Evolutionary conservation across 2,329 filamentous ascomycete species (phyloP).

Genomic region (Aphanocladium album): DNA sequence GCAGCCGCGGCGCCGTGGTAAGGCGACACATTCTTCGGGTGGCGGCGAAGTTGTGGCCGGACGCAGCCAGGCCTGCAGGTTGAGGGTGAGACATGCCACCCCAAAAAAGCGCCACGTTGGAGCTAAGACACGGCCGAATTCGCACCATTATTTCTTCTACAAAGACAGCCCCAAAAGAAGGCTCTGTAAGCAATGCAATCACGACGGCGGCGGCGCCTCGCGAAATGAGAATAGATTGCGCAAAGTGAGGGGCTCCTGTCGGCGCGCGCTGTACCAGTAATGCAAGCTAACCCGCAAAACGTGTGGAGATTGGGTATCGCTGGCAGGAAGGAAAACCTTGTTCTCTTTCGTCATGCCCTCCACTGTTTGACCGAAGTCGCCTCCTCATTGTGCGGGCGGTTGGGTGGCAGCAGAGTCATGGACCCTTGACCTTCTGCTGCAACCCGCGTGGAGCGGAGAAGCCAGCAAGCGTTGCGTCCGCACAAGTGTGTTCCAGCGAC

Average conservation of each 20-base stretch:
- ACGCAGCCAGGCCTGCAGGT: background rate
- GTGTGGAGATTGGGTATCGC: conserved; percentile 4
- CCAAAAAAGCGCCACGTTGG: background rate
- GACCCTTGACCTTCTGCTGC: background rate
- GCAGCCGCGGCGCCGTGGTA: background rate
- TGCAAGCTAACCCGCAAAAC: conserved; percentile 11
- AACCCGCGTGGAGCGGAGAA: background rate
- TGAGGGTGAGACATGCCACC: conserved; percentile 1
- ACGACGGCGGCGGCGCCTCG: background rate
- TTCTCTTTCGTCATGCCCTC: conserved; percentile 1
- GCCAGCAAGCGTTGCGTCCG: background rate
- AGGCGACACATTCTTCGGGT: background rate
- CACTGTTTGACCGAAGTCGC: conserved; percentile 10
- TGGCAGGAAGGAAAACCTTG: conserved; percentile 6
- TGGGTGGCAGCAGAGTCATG: background rate
- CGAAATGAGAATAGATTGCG: background rate
- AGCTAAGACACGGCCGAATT: background rate
- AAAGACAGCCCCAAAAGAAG: background rate
- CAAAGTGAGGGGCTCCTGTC: background rate
- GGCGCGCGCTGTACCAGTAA: background rate
- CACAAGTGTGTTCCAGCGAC: background rate
- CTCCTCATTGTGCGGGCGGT: background rate
- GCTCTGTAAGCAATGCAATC: background rate
- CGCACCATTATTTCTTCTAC: background rate
- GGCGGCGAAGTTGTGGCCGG: conserved; percentile 8